These are phyloP conservation scores for Mycena pura DNA, from an alignment of 768 basidiomycete species.

Conservation along the genomic window DNA sequence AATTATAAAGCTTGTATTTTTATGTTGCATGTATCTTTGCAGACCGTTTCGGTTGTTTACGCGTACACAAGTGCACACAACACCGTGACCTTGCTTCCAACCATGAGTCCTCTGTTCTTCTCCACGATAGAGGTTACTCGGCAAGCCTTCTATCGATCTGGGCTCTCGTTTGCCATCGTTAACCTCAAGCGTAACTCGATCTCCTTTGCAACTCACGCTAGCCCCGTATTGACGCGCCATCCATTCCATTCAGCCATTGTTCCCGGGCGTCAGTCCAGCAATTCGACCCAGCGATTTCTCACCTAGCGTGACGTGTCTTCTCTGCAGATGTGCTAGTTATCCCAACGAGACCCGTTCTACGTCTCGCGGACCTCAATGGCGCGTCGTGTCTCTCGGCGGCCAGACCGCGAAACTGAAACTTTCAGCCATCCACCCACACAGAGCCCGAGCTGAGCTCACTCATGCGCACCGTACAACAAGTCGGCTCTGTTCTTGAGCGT, in stretches of 20 bases:
- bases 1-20: conserved; percentile 1
- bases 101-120: conserved; percentile 57
- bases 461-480: conserved; percentile 78
- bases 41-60: no score
- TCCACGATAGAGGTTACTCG: conserved; percentile 81
- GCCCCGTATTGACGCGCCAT: no score
- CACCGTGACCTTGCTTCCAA: not conserved
- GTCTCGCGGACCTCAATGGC: conserved; percentile 64
- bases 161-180: conserved; percentile 84
- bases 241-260: conserved; percentile 16
- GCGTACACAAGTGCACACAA: not conserved
- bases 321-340: conserved; percentile 66
- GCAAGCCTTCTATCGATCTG: conserved; percentile 75
- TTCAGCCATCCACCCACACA: conserved; percentile 16
- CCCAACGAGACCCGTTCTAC: conserved; percentile 60
- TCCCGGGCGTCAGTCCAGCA: conserved; percentile 21
- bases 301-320: not conserved
- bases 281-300: not conserved
- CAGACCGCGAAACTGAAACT: not conserved
- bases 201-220: not conserved
- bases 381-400: not conserved
- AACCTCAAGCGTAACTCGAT: conserved; percentile 89
- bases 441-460: conserved; percentile 79
- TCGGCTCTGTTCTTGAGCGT: conserved; percentile 80
- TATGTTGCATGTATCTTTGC: no score